Percentiles rank a stretch among this genome's conserved stretches.
Evolutionary conservation across 345 rosid species (phyloP).

Genomic region (Leavenworthia alabamica): DNA sequence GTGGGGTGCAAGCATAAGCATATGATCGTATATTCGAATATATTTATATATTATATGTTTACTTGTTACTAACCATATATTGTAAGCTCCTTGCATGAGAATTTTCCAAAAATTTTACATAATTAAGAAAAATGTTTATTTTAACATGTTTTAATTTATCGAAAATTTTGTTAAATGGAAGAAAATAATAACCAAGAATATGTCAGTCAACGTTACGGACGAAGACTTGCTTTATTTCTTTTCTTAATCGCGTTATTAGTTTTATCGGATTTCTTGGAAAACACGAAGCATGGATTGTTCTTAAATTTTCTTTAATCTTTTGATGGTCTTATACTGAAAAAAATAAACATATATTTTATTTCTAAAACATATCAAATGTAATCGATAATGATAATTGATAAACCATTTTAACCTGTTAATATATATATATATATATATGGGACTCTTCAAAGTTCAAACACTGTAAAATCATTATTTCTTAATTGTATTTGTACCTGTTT

Average conservation of each 20-base stretch:
- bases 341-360: background rate
- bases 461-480: background rate
- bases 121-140: background rate
- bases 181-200: background rate
- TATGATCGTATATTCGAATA: conserved; percentile 1
- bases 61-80: background rate
- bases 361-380: background rate
- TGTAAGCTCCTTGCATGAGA: background rate
- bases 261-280: background rate
- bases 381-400: background rate
- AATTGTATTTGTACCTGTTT: too few species aligned
- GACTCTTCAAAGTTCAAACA: background rate
- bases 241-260: conserved; percentile 22
- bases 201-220: conserved; percentile 21
- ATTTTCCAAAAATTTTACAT: background rate
- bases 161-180: background rate
- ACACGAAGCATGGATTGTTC: background rate
- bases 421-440: background rate
- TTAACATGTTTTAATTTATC: background rate
- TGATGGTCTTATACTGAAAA: background rate
- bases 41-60: conserved; percentile 1
- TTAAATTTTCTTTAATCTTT: background rate
- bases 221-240: conserved; percentile 6
- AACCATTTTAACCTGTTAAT: background rate
- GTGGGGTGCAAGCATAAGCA: conserved; percentile 9